Base-by-base conservation (phyloP, 177 flowering plant species). In the Vitis hybrid region DNA sequence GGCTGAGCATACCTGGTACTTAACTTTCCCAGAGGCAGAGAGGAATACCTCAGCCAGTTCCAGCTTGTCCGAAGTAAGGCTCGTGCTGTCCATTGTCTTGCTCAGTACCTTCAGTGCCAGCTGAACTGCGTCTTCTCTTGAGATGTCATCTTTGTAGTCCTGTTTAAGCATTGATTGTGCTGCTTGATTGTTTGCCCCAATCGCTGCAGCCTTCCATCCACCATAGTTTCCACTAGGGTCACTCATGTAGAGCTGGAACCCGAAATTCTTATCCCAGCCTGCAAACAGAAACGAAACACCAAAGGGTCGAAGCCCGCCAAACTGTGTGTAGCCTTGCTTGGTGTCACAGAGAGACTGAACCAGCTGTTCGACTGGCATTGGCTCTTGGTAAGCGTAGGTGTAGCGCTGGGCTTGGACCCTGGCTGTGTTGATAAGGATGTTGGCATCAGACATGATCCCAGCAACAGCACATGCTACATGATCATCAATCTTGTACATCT, bases 381-480 rank as follows among this genome's bases (percentile, higher is more conserved):
- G 89, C 65, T 86, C 89, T 62, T 85, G 88, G 80, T 83, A 85
- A 14, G 83, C 63, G 62, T 12, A 80, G 2, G 85, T 73, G 60
- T 83, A 85, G 59, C 88, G 83, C 70, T 81, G 88, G 39, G 88
- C 88, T 75, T 85, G 86, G 68, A 83, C 83, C 62, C 88, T 65
- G 8, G 88, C 86, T 0, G 86, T 85, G 81, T 83, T 85, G 69
- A 85, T 83, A 1, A 85, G 80, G 64, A 83, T 85, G 79, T 85
- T 85, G 60, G 88, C 88, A 81, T 85, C 88, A 18, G 88, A 85
- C 88, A 85, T 85, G 10, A 83, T 85, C 50, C 88, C 88, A 65
- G 88, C 88, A 32, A 85, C 88, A 56, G 85, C 86, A 80, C 88
- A 85, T 1, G 88, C 88, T 11, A 85, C 85, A 64, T 85, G 88